Conservation (phyloP, 1,139 yeast genomes). For the Yamadazyma diospyri region DNA sequence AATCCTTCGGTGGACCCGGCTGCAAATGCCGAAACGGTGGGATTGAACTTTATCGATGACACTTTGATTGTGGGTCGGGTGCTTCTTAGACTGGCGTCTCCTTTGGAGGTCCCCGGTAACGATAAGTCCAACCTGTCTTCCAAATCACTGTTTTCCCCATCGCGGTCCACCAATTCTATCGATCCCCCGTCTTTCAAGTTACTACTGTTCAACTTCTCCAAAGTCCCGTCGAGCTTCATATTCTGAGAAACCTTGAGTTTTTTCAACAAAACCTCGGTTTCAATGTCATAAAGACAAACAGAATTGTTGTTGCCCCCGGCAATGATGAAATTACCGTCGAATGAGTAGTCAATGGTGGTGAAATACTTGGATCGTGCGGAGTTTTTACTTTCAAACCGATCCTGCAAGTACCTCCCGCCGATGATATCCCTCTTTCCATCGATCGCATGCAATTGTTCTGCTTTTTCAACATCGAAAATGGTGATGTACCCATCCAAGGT, state of each 20-base stretch:
- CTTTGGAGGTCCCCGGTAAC: slow-evolving; percentile 86
- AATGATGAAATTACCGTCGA: slow-evolving; percentile 81
- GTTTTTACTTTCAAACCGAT: slow-evolving; percentile 76
- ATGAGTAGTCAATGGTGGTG: slow-evolving; percentile 77
- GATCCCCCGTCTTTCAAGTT: slow-evolving; percentile 89
- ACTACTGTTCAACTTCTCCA: slow-evolving; percentile 71
- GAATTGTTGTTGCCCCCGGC: slow-evolving; percentile 95
- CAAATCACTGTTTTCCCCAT: slow-evolving; percentile 81
- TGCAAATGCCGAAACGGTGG: slow-evolving; percentile 87
- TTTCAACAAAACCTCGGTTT: slow-evolving; percentile 79
- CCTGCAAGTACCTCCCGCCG: slow-evolving; percentile 82
- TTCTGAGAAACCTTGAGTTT: slow-evolving; percentile 83
- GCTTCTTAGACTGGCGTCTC: slow-evolving; percentile 80
- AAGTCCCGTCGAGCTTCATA: slow-evolving; percentile 89
- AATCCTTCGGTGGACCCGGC: slow-evolving; percentile 97
- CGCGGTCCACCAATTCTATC: slow-evolving; percentile 73
- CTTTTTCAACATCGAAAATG: slow-evolving; percentile 79
- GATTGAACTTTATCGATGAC: slow-evolving; percentile 75
- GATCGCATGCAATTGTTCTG: slow-evolving; percentile 75
- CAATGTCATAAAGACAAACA: slow-evolving; percentile 85
- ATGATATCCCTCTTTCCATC: slow-evolving; percentile 85
- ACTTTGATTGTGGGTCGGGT: slow-evolving; percentile 80
- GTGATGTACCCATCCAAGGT: slow-evolving; percentile 87
- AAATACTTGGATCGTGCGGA: slow-evolving; percentile 83
- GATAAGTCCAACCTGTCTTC: slow-evolving; percentile 76